Conservation (phyloP, 495 filamentous ascomycete species). For the Parathielavia hyrcaniae region DNA sequence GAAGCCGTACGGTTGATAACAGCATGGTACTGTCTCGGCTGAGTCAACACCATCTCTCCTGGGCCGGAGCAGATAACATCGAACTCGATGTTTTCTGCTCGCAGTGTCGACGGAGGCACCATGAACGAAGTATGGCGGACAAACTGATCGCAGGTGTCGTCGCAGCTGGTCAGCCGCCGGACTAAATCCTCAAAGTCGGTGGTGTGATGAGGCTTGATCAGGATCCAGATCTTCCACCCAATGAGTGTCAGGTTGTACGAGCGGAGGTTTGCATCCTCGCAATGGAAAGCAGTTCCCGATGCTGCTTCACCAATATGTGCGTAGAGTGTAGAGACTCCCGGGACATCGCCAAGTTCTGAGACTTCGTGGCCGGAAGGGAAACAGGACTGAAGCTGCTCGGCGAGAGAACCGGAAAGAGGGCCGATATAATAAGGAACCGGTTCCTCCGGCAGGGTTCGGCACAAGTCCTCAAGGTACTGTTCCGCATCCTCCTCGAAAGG, state of each 20-base stretch:
- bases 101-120: neutral
- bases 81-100: neutral
- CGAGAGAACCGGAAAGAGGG: neutral
- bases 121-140: slow-evolving; percentile 1
- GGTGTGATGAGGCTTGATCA: slow-evolving; percentile 4
- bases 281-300: slow-evolving; percentile 6
- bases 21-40: neutral
- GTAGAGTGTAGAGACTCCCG: slow-evolving; percentile 4
- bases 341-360: neutral
- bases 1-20: neutral
- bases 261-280: slow-evolving; percentile 6
- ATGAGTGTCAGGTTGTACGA: slow-evolving; percentile 9
- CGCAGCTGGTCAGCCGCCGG: slow-evolving; percentile 1
- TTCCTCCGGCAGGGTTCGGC: neutral
- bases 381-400: neutral
- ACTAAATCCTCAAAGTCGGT: neutral
- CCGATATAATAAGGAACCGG: slow-evolving; percentile 1
- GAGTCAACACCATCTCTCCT: neutral
- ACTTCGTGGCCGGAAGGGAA: slow-evolving; percentile 6
- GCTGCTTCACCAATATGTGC: neutral
- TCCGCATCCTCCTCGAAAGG: neutral
- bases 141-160: slow-evolving; percentile 7
- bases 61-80: neutral
- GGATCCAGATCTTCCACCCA: slow-evolving; percentile 8
- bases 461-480: slow-evolving; percentile 9